phyloP scores from a whole-genome alignment of 2,329 filamentous ascomycete genomes.

The Phialemoniopsis sp. region DNA sequence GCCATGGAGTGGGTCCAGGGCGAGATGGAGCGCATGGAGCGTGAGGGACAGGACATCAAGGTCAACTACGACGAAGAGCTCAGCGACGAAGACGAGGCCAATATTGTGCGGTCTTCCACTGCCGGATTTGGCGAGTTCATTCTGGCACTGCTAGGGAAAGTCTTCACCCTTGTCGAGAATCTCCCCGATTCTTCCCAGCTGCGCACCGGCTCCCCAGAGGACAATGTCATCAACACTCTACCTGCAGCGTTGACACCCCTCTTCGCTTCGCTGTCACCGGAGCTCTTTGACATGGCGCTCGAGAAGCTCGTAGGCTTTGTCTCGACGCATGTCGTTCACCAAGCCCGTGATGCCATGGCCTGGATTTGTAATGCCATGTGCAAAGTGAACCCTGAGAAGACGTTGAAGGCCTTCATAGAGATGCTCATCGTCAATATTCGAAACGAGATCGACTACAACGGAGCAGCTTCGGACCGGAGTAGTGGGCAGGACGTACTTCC shows the following conservation, averaged over 20 bases:
- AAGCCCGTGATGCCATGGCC: slow-evolving; percentile 95
- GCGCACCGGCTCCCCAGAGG: slow-evolving; percentile 87
- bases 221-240: slow-evolving; percentile 93
- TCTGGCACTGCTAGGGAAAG: slow-evolving; percentile 82
- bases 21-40: slow-evolving; percentile 91
- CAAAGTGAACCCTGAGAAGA: slow-evolving; percentile 93
- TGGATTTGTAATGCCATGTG: slow-evolving; percentile 96
- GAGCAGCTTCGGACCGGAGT: slow-evolving; percentile 89
- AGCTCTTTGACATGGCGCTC: slow-evolving; percentile 86
- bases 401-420: slow-evolving; percentile 83
- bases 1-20: slow-evolving; percentile 92
- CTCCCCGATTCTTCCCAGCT: slow-evolving; percentile 85
- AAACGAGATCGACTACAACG: slow-evolving; percentile 95
- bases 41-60: slow-evolving; percentile 77
- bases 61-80: slow-evolving; percentile 82
- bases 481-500: slow-evolving; percentile 92
- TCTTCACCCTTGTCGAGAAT: slow-evolving; percentile 94
- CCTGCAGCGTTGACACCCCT: slow-evolving; percentile 88
- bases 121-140: slow-evolving; percentile 92
- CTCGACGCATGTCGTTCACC: slow-evolving; percentile 90
- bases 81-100: slow-evolving; percentile 79
- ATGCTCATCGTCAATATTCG: slow-evolving; percentile 89
- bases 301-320: slow-evolving; percentile 93
- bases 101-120: slow-evolving; percentile 88
- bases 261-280: slow-evolving; percentile 84